Conservation (phyloP, 148 eudicot genomes). For the Dysphania ambrosioides region DNA sequence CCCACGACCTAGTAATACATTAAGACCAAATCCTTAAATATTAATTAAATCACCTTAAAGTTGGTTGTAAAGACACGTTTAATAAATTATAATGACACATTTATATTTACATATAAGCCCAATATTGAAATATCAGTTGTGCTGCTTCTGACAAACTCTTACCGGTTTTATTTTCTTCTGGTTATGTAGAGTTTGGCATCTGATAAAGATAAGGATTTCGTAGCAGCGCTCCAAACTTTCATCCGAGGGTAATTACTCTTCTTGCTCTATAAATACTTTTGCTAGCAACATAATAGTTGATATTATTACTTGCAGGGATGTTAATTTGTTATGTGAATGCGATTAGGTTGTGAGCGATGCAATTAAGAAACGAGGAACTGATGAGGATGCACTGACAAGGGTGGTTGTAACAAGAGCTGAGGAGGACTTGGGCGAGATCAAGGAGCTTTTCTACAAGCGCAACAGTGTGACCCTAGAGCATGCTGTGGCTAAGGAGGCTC, state of each 20-base stretch:
- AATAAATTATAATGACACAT: too few relatives aligned
- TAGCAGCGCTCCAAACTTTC: constrained; percentile 43
- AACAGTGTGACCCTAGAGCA: constrained; percentile 71
- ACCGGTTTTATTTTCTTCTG: not conserved
- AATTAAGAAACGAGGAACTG: constrained; percentile 50
- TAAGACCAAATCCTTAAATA: too few relatives aligned
- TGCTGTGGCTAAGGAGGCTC: constrained; percentile 54
- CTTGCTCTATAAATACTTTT: not conserved
- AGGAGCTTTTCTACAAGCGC: constrained; percentile 64
- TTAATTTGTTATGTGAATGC: not conserved
- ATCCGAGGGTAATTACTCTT: constrained; percentile 42
- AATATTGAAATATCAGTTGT: not conserved
- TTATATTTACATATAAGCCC: too few relatives aligned
- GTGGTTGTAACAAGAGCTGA: constrained; percentile 74
- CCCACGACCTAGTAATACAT: too few relatives aligned
- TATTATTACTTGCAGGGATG: not conserved
- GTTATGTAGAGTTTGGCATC: constrained; percentile 27
- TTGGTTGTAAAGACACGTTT: too few relatives aligned
- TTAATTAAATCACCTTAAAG: too few relatives aligned
- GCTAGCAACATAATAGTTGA: not conserved
- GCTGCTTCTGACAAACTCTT: not conserved
- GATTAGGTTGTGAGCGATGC: constrained; percentile 56
- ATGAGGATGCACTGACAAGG: constrained; percentile 72
- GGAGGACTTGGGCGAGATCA: constrained; percentile 55
- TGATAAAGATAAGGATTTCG: constrained; percentile 38